Conservation (phyloP, 306 rosid genomes). For the Phaseolus lunatus region DNA sequence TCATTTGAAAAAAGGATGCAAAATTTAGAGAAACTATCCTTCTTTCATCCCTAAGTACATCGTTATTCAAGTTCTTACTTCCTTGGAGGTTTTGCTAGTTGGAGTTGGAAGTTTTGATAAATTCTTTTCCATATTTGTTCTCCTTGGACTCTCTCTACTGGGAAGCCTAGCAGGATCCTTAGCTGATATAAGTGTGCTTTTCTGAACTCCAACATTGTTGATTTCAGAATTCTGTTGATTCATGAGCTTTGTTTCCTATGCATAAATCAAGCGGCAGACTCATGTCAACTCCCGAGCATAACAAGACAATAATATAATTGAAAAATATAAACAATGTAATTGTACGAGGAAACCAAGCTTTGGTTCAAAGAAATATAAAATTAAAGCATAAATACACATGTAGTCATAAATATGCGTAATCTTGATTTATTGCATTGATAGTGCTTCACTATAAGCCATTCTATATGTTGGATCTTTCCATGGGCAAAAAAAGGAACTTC, state of each 20-base stretch:
- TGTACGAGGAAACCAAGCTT: slow-evolving; percentile 8
- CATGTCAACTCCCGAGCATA: slow-evolving; percentile 17
- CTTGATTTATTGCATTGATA: neutral
- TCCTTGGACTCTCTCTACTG: slow-evolving; percentile 49
- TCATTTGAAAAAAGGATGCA: neutral
- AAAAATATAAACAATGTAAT: slow-evolving; percentile 19
- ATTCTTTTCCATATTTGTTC: slow-evolving; percentile 43
- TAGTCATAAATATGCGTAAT: neutral
- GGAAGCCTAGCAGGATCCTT: slow-evolving; percentile 46
- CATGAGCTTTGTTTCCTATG: slow-evolving; percentile 48
- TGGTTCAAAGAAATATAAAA: neutral
- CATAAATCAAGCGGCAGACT: slow-evolving; percentile 51
- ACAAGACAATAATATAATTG: slow-evolving; percentile 9
- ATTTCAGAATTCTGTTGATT: slow-evolving; percentile 37
- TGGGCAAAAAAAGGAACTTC: slow-evolving; percentile 21
- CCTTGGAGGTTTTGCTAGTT: slow-evolving; percentile 51
- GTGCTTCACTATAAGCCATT: neutral
- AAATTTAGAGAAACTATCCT: neutral
- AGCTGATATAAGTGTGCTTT: slow-evolving; percentile 40
- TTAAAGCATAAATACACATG: slow-evolving; percentile 3
- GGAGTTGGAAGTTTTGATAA: slow-evolving; percentile 46
- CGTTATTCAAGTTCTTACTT: slow-evolving; percentile 50
- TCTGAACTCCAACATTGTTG: slow-evolving; percentile 44
- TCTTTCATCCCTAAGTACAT: slow-evolving; percentile 10
- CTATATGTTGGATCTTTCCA: slow-evolving; percentile 5